Conservation (phyloP, 768 basidiomycete genomes). For the Lactarius evosmus region DNA sequence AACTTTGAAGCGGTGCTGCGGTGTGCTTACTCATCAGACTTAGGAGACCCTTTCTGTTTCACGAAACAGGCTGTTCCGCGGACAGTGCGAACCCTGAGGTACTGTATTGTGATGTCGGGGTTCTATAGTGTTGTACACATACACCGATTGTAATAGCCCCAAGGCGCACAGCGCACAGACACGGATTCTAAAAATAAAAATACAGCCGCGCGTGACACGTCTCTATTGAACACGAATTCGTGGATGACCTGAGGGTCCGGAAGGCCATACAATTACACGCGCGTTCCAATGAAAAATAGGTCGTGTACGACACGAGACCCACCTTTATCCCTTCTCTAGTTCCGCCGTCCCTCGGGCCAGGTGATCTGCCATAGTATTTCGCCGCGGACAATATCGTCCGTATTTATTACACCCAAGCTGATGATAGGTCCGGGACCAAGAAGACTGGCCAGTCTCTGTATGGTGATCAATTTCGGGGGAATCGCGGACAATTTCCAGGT, state of each 20-base stretch:
- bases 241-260: background rate
- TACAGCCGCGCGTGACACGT: no score
- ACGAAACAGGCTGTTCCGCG: no score
- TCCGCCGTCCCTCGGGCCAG: background rate
- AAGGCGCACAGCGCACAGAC: no score
- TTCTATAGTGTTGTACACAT: no score
- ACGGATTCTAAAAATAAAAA: no score
- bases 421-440: background rate
- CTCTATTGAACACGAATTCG: background rate
- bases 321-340: background rate
- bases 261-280: background rate
- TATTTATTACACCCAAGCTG: background rate
- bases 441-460: no score
- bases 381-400: background rate
- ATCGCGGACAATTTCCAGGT: background rate
- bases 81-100: no score
- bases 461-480: background rate
- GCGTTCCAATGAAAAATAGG: background rate
- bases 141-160: no score
- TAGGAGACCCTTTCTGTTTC: no score
- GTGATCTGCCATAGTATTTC: background rate
- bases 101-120: no score
- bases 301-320: background rate
- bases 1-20: background rate
- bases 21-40: no score